Evolutionary conservation across 257 asterid species (phyloP).

Genomic region (Hygrophila difformis): DNA sequence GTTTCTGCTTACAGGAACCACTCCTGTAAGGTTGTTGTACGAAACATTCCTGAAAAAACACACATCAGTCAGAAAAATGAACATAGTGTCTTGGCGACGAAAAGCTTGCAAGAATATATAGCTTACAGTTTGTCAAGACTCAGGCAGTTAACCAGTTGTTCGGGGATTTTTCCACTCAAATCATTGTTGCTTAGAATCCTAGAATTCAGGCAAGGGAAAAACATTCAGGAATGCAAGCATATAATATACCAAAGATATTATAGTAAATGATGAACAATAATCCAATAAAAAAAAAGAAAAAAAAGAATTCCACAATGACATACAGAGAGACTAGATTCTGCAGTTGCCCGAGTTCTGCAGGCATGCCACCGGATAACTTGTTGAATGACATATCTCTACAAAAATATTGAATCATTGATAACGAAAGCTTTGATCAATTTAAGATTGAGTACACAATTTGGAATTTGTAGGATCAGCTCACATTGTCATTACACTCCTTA

Average conservation of each 20-base stretch:
- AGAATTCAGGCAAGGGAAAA: constrained; percentile 17
- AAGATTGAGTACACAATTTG: background rate
- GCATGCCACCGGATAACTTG: constrained; percentile 55
- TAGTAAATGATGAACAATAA: background rate
- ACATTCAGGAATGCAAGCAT: constrained; percentile 2
- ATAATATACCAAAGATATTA: too few species aligned
- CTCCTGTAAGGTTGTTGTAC: constrained; percentile 76
- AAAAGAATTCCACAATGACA: constrained; percentile 8
- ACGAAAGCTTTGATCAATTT: background rate
- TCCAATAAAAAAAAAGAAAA: background rate
- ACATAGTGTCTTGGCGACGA: background rate
- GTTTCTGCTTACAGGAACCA: constrained; percentile 58
- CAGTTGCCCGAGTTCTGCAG: constrained; percentile 81
- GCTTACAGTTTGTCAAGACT: constrained; percentile 81
- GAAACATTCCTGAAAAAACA: constrained; percentile 58
- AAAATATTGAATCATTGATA: background rate
- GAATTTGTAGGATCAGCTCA: constrained; percentile 25
- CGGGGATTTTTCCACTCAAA: constrained; percentile 73
- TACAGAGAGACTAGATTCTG: constrained; percentile 84
- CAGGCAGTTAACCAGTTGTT: constrained; percentile 64
- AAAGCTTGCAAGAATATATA: background rate
- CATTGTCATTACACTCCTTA: constrained; percentile 75
- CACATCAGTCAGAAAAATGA: constrained; percentile 15
- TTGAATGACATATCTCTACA: constrained; percentile 77
- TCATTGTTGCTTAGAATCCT: constrained; percentile 64